Evolutionary conservation across 768 basidiomycete species (phyloP), one percentile per base, ranked within the genome.

Genomic region (Suillus cothurnatus): DNA sequence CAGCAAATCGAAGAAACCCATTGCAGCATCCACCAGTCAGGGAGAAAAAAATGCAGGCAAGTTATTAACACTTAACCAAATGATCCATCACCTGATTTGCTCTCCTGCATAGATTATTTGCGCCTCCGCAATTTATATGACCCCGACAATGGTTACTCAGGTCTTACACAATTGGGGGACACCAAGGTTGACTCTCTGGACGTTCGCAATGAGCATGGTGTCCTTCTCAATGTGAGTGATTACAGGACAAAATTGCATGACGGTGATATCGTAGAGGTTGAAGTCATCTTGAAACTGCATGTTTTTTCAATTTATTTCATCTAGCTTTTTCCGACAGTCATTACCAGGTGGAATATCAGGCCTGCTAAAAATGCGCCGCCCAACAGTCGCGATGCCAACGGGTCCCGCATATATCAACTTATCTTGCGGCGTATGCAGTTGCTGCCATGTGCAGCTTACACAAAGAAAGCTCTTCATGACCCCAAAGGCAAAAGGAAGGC

Each of bases 251-350:
- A 36, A 31, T 43, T 61, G 12, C 41, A 31, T 26, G 60, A 50
- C 2, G 34, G 34, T 3, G 12, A 36, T 38, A n/a, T 45, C 19
- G n/a, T 61, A 4, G 60, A 39, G 39, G 60, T 31, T 26, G 39
- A 61, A 61, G 11, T 50, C 19, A 23, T 61, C 17, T 61, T 50
- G n/a, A 45, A 61, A 61, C 39, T 61, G 34, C n/a, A 28, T 23
- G 60, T 61, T 26, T 50, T 12, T 50, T 50, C 14, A 9, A 26
- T 50, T 21, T 26, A 14, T 50, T 14, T 26, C 14, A 23, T 17
- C 23, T 1, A 15, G 5, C 12, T n/a, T 50, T 50, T 14, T 45
- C 43, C n/a, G 21, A 45, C 21, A 45, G 21, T 21, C 4, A 7
- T 45, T 8, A 45, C 8, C 43, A 45, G 43, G 32, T n/a, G n/a